Evolutionary conservation across 805 yeast species (phyloP).

Genomic region (Yarrowia yakushimensis): DNA sequence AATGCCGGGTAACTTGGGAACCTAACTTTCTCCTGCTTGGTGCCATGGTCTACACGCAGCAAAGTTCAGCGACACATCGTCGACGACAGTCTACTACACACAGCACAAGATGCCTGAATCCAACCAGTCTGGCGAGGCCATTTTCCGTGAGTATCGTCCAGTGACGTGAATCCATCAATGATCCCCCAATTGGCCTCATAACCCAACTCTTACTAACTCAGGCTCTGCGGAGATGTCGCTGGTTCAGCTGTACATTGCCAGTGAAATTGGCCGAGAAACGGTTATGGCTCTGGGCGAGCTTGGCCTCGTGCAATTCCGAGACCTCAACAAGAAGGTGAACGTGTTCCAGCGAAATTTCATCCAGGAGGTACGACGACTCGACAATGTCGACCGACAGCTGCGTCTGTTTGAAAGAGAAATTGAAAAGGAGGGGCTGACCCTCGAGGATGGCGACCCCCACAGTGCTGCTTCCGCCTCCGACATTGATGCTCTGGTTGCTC

Average conservation of each 20-base stretch:
- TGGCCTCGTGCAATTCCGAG: conserved; percentile 84
- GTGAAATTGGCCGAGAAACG: conserved; percentile 82
- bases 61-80: conserved; percentile 17
- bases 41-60: conserved; percentile 8
- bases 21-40: background rate
- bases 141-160: conserved; percentile 36
- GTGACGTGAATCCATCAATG: background rate
- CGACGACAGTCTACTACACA: conserved; percentile 6
- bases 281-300: conserved; percentile 83
- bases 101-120: conserved; percentile 20
- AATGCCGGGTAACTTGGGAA: background rate
- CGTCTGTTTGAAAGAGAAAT: conserved; percentile 42
- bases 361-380: conserved; percentile 76
- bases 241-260: conserved; percentile 84
- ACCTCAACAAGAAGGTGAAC: conserved; percentile 73
- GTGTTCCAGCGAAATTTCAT: conserved; percentile 90
- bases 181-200: background rate
- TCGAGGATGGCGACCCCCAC: conserved; percentile 44
- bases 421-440: conserved; percentile 35
- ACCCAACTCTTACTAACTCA: conserved; percentile 25
- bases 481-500: conserved; percentile 66
- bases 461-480: conserved; percentile 46
- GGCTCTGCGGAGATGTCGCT: conserved; percentile 97
- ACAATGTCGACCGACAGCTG: conserved; percentile 84
- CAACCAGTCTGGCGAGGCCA: conserved; percentile 35